Base-by-base conservation (phyloP, 257 asterid species). In the Parsonsia alboflavescens region DNA sequence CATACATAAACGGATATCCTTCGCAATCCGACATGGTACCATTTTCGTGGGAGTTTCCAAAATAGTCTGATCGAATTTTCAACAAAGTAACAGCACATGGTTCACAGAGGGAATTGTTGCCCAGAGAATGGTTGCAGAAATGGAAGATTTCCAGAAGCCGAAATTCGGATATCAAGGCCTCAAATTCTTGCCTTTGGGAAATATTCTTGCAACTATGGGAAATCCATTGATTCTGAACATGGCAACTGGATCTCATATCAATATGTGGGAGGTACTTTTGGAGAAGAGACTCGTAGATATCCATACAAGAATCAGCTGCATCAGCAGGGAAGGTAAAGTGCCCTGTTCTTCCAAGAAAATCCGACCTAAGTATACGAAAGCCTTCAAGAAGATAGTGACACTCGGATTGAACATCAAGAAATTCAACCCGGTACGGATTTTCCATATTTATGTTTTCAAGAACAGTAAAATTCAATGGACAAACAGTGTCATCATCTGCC, bases 1-100 rank as follows among this genome's bases (percentile, higher is more conserved):
- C 73, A 41, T 77, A 77, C 49, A 77, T 52, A 7, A 6, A 26
- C 0, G 77, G 57, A 36, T 13, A 71, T 19, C 77, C 73, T 13
- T 33, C 24, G 48, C 77, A 77, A 72, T 71, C 77, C 4, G 77
- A 56, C 15, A 76, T 8, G 44, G 48, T 57, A 6, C 41, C 54
- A 54, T 6, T n/a, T 33, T 33, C 3, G 17, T 48, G n/a, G 21
- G n/a, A n/a, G 52, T 46, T 10, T 0, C 4, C 64, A 53, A 71
- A 53, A 53, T 36, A 71, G 22, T 19, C 53, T 7, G 75, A 30
- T 54, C 22, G 33, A 71, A 71, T 71, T 10, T 48, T 56, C 2
- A 36, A 33, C 53, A 54, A 11, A 71, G 33, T 54, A 54, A 64
- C 67, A 71, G 54, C 19, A n/a, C 75, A 71, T 0, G 75, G 49